phyloP scores from a whole-genome alignment of 2,329 filamentous ascomycete genomes.

The Aspergillus nomiae region DNA sequence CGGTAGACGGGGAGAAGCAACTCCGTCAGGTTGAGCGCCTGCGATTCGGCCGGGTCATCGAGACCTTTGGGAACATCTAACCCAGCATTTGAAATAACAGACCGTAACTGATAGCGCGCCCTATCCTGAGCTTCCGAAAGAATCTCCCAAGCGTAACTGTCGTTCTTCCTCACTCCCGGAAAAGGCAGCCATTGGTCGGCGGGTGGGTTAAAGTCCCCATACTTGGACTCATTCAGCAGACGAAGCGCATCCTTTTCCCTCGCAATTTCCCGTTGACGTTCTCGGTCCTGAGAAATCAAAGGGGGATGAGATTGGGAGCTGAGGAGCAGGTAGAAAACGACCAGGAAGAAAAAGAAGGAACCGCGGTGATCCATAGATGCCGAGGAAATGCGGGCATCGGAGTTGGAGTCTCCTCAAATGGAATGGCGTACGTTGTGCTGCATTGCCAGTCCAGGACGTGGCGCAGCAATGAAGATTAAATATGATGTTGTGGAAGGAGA shows the following conservation, averaged over 20 bases:
- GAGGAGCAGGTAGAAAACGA: slow-evolving; percentile 57
- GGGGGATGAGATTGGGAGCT: slow-evolving; percentile 49
- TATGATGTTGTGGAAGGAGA: background rate
- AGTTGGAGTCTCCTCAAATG: slow-evolving; percentile 22
- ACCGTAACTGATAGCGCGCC: slow-evolving; percentile 59
- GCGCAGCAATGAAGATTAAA: slow-evolving; percentile 1
- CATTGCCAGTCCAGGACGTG: slow-evolving; percentile 27
- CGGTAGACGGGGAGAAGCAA: slow-evolving; percentile 64
- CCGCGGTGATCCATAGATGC: slow-evolving; percentile 50
- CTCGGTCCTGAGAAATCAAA: slow-evolving; percentile 43
- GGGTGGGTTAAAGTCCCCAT: slow-evolving; percentile 54
- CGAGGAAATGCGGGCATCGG: slow-evolving; percentile 27
- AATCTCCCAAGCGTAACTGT: slow-evolving; percentile 78
- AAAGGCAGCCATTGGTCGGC: slow-evolving; percentile 64
- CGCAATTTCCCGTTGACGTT: slow-evolving; percentile 51
- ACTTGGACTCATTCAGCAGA: slow-evolving; percentile 53
- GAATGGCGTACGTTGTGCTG: slow-evolving; percentile 23
- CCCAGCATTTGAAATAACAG: slow-evolving; percentile 34
- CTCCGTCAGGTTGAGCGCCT: slow-evolving; percentile 38
- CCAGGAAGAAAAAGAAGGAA: slow-evolving; percentile 52
- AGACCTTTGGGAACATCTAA: slow-evolving; percentile 31
- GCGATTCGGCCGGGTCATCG: slow-evolving; percentile 25
- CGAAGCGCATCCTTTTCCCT: slow-evolving; percentile 55
- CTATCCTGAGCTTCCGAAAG: slow-evolving; percentile 66
- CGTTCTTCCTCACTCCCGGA: slow-evolving; percentile 72